These are phyloP conservation scores for Leccinum angustisporum DNA, from an alignment of 1,284 basidiomycete genomes.

Conservation along the genomic window DNA sequence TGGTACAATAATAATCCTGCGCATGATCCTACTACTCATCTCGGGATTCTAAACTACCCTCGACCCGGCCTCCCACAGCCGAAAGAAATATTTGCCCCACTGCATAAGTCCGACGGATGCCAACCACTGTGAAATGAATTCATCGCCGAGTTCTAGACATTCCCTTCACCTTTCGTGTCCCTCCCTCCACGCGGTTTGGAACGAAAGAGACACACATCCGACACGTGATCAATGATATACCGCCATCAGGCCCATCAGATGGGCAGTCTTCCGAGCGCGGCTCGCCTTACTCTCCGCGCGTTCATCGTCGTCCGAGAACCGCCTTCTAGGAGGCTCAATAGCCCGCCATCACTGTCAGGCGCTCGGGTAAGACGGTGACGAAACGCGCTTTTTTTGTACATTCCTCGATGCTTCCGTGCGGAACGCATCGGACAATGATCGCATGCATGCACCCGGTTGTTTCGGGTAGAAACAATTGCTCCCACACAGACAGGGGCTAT, in stretches of 20 bases:
- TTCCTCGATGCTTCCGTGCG: background rate
- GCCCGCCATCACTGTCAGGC: background rate
- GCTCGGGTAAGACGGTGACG: background rate
- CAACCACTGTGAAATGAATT: slow-evolving; percentile 1
- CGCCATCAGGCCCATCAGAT: background rate
- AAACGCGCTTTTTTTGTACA: background rate
- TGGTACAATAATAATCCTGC: background rate
- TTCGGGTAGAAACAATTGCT: background rate
- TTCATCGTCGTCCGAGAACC: background rate
- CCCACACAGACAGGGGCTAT: background rate
- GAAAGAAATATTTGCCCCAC: background rate
- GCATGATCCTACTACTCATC: too few species aligned
- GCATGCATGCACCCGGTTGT: background rate
- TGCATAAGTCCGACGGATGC: background rate
- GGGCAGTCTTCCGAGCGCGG: background rate
- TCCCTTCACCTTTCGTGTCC: background rate
- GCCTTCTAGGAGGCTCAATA: background rate
- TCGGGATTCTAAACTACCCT: slow-evolving; percentile 5
- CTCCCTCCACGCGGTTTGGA: too few species aligned
- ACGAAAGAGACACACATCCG: background rate
- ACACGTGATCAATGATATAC: background rate
- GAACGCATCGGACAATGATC: background rate
- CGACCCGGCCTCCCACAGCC: background rate
- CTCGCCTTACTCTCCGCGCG: background rate
- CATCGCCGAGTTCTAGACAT: background rate